Base-by-base conservation (phyloP, 805 yeast species). In the Saturnispora hagleri region DNA sequence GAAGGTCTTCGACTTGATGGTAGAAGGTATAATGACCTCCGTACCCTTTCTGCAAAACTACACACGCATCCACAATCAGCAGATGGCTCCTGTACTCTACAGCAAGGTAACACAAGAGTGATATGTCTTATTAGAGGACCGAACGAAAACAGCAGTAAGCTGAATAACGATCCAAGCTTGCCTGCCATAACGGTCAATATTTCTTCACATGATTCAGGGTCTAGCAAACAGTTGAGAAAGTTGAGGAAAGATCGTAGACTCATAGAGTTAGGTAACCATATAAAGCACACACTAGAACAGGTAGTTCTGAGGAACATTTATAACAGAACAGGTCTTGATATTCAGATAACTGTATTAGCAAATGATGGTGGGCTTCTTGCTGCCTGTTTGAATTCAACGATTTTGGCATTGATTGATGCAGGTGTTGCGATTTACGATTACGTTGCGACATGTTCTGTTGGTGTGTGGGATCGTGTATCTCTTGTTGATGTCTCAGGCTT, bases 1-100 rank as follows among this genome's bases (percentile, higher is more conserved):
- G 98, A 93, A 68, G 99, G 99, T 4, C 75, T 93, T 46, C 75
- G 99, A 57, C 72, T 84, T 13, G 98, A 93, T 65, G 99, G 99
- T 2, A 80, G 99, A 60, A 76, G 99, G 56, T 89, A 93, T 89
- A 89, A 91, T 61, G 99, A 93, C 66, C 74, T 90, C 43, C 81
- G 98, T 47, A 76, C 82, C 31, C 87, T 93, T 61, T 80, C 79
- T 38, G 86, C 96, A 63, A 77, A 81, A 18, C 81, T 88, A 50
- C 89, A 89, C 62, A 89, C 98, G 1, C 97, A 90, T 61, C 89
- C 96, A 5, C 80, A 76, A 58, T 78, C 90, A 0, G 77, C 93
- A 2, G 97, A 91, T 68, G 99, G 98, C 6, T 90, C 97, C 1
- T 82, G 97, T 2, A 85, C 84, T 58, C 81, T 93, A 20, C 93